Evolutionary conservation across 2,329 filamentous ascomycete genomes (phyloP), one percentile per base, ranked within the genome.

Genomic region (Herpotrichia juniperi): DNA sequence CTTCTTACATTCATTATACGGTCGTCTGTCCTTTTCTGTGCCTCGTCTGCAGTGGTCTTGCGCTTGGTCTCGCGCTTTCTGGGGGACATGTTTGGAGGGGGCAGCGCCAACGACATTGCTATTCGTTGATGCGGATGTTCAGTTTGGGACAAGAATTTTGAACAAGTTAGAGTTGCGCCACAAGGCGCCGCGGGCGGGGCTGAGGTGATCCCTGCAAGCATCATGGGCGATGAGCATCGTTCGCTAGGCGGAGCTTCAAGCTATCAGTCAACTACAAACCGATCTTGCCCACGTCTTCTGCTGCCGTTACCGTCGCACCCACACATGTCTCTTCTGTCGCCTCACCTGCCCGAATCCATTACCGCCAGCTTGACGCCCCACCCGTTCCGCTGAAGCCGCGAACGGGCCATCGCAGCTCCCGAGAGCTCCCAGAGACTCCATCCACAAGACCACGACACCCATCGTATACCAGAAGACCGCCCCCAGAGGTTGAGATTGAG

Each of bases 1-100:
- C 3, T 40, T 8, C 81, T 74, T 71, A 83, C 82, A 59, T 79
- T 79, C 77, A 84, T 84, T 44, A 85, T 81, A 22, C 80, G 72
- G 49, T 83, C 79, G 72, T 86, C 83, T 54, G 74, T 69, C 44
- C 66, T 67, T 45, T 70, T 64, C 26, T 63, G 54, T 16, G 57
- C 59, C 2, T 65, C 58, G 14, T 63, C 64, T 17, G 54, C 45
- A 22, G 7, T 40, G 7, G 21, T 21, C 16, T 59, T 55, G 19
- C 47, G 48, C 48, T 59, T 64, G 22, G 34, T 19, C 16, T 40
- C 19, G 28, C 46, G 26, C 31, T 60, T 58, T 24, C 56, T 62
- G 28, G 53, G 19, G 44, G 46, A 51, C 54, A 50, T 55, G 17
- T 57, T 61, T 24, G 17, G 32, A 19, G 54, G 30, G n/a, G 57